phyloP scores from a whole-genome alignment of 495 filamentous ascomycete species.

The Wilcoxina mikolae region DNA sequence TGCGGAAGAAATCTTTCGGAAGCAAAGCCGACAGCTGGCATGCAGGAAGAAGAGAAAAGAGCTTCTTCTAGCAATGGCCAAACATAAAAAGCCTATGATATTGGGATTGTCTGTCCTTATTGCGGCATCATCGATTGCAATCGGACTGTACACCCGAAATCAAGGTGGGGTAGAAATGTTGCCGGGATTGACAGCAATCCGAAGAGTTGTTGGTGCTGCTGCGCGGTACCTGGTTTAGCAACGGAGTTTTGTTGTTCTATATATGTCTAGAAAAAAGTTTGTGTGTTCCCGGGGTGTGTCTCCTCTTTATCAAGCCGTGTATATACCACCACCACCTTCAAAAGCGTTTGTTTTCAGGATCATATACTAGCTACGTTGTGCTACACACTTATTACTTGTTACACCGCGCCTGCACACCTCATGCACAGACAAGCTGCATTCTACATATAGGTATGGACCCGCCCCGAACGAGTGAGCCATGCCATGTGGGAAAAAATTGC shows the following conservation, averaged over 20 bases:
- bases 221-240: background rate
- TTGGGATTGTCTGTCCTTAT: background rate
- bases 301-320: no score
- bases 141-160: background rate
- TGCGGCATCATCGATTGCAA: background rate
- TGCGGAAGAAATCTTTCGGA: background rate
- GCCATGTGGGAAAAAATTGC: no score
- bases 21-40: background rate
- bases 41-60: background rate
- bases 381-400: no score
- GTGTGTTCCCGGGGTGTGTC: background rate
- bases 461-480: no score
- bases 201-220: background rate
- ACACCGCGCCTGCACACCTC: no score
- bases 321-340: no score
- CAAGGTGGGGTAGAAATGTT: background rate
- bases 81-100: background rate
- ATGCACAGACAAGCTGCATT: no score
- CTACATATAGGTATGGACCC: no score
- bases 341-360: no score
- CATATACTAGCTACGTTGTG: no score
- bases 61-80: background rate
- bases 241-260: background rate
- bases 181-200: background rate
- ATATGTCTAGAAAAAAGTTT: constrained; percentile 1